phyloP scores from a whole-genome alignment of 306 rosid genomes.

The Quillaja saponaria region DNA sequence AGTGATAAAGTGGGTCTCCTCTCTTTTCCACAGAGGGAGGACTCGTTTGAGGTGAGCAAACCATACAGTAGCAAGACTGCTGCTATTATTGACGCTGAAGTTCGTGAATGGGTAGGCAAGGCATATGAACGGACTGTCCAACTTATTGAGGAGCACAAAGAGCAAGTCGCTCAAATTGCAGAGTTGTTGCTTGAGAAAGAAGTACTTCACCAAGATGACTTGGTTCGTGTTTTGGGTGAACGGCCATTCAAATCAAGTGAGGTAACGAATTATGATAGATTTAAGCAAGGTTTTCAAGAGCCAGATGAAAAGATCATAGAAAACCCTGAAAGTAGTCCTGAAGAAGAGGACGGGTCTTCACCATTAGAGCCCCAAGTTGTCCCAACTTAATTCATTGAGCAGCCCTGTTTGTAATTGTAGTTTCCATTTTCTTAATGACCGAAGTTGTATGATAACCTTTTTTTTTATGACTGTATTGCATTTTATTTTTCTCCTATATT shows the following conservation, averaged over 20 bases:
- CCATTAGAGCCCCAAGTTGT: conserved; percentile 79
- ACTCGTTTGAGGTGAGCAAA: conserved; percentile 58
- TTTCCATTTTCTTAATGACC: conserved; percentile 22
- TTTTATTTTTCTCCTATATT: conserved; percentile 11
- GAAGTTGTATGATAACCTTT: conserved; percentile 31
- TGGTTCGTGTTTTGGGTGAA: conserved; percentile 63
- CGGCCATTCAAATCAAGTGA: conserved; percentile 68
- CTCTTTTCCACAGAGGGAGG: conserved; percentile 81
- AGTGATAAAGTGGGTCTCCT: conserved; percentile 95
- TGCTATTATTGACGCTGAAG: conserved; percentile 76
- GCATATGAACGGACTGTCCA: conserved; percentile 64
- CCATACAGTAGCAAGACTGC: conserved; percentile 91
- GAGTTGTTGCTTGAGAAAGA: conserved; percentile 91
- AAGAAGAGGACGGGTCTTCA: conserved; percentile 57
- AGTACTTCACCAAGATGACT: conserved; percentile 91
- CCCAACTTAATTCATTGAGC: conserved; percentile 45
- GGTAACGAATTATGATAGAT: conserved; percentile 64
- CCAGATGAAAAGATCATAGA: conserved; percentile 47
- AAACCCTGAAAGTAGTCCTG: conserved; percentile 35
- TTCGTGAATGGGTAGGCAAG: conserved; percentile 78
- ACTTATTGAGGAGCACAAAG: conserved; percentile 75
- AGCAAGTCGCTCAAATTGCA: conserved; percentile 69
- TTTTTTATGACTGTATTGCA: conserved; percentile 15
- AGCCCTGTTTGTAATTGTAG: conserved; percentile 40
- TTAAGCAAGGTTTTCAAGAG: conserved; percentile 63